Evolutionary conservation across 805 yeast genomes (phyloP), one percentile per base, ranked within the genome.

Genomic region (Yamadazyma kitorensis): DNA sequence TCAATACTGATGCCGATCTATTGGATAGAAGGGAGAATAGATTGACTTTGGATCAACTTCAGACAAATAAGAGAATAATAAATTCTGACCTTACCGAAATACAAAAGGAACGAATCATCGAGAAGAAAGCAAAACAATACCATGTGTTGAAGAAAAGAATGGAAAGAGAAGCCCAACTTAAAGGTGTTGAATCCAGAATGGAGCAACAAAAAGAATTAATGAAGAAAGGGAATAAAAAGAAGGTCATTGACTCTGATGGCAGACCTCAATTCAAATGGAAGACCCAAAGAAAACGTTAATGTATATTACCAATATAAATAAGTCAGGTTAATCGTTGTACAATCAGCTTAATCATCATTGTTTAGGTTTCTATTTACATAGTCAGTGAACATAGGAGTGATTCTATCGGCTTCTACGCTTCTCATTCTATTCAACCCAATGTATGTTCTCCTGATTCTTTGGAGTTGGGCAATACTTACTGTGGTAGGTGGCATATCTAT

Each of bases 161-260:
- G 49, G 80, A 82, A 44, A 75, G 95, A 48, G 85, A 80, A 41
- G 61, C 70, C 34, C 78, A 88, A 57, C 69, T 91, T 45, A 66
- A 68, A 32, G 72, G 72, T 32, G 84, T 91, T 12, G 82, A 86
- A 51, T 71, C 70, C 26, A 76, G 80, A 49, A 78, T 89, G 78
- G 85, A 83, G 37, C 49, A 76, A 37, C 94, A 88, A 49, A 78
- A 84, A 41, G 95, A 89, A 52, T 40, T 72, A 36, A 87, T 91
- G 95, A 86, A 86, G 57, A 83, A 80, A 45, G 98, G 98, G 0
- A 77, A 79, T 41, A 86, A 85, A 63, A 84, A 82, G 72, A 88
- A 88, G 65, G 57, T 82, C 4, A 68, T 72, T 3, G 82, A 72
- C 37, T 64, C 71, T 11, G 72, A 76, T 21, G 98, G 98, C 4